Conservation (phyloP, 2,329 filamentous ascomycete genomes). For the Botryosphaeria dothidea region DNA sequence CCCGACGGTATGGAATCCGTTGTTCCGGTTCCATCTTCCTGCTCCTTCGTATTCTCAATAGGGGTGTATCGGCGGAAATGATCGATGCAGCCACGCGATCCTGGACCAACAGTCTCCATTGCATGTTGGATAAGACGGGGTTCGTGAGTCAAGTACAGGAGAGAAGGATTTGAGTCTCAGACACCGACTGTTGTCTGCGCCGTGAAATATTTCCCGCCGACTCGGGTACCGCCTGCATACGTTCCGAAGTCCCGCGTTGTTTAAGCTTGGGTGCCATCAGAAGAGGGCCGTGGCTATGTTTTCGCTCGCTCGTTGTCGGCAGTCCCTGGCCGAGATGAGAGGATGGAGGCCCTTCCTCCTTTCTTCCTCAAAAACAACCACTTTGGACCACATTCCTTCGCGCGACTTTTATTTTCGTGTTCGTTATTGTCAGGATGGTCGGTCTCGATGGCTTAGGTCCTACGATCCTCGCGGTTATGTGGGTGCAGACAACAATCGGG, state of each 20-base stretch:
- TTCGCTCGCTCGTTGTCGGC: neutral
- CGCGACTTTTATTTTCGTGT: neutral
- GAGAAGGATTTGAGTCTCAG: neutral
- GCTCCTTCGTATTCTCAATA: neutral
- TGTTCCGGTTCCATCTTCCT: neutral
- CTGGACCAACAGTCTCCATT: neutral
- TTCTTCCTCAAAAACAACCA: too few species aligned
- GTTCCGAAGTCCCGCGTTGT: neutral
- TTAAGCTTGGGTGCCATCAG: neutral
- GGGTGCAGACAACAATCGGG: constrained; percentile 30
- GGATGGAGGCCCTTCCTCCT: neutral
- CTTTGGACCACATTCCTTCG: too few species aligned
- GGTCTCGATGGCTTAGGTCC: neutral
- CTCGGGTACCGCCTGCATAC: neutral
- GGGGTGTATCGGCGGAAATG: neutral
- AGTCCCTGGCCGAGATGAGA: neutral
- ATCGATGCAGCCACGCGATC: neutral
- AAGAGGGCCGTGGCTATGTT: neutral
- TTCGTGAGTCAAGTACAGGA: neutral
- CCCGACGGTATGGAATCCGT: neutral
- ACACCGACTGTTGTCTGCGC: neutral
- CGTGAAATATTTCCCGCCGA: neutral
- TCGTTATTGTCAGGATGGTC: neutral
- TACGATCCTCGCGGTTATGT: constrained; percentile 27
- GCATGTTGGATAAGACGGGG: neutral